Percentiles rank a stretch among this genome's conserved stretches.
Conservation (phyloP, 2,329 filamentous ascomycete species). For the Magnaporthiopsis poae region DNA sequence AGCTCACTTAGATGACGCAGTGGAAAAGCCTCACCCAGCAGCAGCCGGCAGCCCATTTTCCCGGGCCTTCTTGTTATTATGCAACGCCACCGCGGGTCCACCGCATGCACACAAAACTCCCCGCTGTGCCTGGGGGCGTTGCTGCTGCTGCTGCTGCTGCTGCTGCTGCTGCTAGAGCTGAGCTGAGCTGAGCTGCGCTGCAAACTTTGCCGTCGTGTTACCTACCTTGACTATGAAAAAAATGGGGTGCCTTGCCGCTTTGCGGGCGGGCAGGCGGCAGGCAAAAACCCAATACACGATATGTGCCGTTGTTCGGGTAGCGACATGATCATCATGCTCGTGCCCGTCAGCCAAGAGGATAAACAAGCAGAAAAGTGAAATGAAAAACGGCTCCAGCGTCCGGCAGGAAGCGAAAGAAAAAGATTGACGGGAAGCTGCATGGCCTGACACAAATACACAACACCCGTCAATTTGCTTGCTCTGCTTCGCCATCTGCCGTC, state of each 20-base stretch:
- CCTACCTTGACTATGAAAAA: too few species aligned
- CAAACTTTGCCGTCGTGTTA: too few species aligned
- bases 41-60: too few species aligned
- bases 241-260: neutral
- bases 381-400: too few species aligned
- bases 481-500: too few species aligned
- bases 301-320: neutral
- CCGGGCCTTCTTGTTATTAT: neutral
- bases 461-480: too few species aligned
- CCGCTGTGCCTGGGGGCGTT: too few species aligned
- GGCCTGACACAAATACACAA: neutral
- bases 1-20: too few species aligned
- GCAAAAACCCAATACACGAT: neutral
- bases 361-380: too few species aligned
- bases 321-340: neutral
- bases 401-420: too few species aligned
- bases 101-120: too few species aligned
- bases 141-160: neutral
- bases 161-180: neutral
- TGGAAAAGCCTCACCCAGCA: too few species aligned
- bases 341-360: neutral
- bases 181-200: neutral
- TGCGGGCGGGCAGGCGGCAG: neutral
- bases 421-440: neutral
- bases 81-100: neutral